Base-by-base conservation (phyloP, 768 basidiomycete genomes). In the Tricholoma saponaceum region DNA sequence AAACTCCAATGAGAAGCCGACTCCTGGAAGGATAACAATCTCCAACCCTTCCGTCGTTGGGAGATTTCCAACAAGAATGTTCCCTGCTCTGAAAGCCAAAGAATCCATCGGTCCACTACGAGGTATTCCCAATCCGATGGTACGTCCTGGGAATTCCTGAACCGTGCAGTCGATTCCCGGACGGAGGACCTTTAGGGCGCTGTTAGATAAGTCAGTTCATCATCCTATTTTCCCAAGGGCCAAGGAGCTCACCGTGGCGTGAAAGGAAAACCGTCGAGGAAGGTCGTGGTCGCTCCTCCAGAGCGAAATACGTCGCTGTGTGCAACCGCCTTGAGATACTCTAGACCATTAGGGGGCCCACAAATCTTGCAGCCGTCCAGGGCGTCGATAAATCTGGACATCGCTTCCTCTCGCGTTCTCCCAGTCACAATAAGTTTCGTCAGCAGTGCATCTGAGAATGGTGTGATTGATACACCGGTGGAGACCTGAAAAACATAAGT, bases 61-160 rank as follows among this genome's bases (percentile, higher is more conserved):
- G 0, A 68, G 56, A 64, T 89, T 90, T 4, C 82, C 81, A 4
- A 79, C 83, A 13, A 90, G 70, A 33, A 82, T 59, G 62, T 89
- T 88, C 8, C 81, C 87, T 0, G 75, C 71, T 23, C 76, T 67
- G 66, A 84, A 83, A 0, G 86, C 82, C 9, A 81, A 64, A 9
- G 74, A 57, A 62, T 90, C 88, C 82, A 86, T 84, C 0, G 86
- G 83, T 0, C 87, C 87, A 58, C 82, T 80, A 13, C 71, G 75
- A 0, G 88, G 88, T 2, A 88, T 77, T 1, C 87, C 87, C 30
- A 80, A 69, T 1, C 83, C 80, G 0, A 80, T 73, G 0, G 63
- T 64, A 1, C 86, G 76, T 0, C 83, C 82, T 0, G 83, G 82
- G 18, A 80, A 75, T 60, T 86, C 84, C 62, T 87, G 86, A 0